Conservation (phyloP, 345 rosid genomes). For the Iberis pinnata region DNA sequence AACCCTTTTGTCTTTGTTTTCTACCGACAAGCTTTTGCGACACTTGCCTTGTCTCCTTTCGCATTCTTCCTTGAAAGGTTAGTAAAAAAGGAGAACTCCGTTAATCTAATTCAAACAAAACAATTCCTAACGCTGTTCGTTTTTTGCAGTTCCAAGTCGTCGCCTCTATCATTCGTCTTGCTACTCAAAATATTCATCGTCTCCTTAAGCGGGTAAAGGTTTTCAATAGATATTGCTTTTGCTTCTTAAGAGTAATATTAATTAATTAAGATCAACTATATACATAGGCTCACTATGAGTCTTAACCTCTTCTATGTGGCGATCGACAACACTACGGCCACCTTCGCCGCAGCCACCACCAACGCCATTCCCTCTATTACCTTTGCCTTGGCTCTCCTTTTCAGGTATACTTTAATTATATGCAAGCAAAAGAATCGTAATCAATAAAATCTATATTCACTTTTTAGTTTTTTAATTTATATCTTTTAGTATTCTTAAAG, state of each 20-base stretch:
- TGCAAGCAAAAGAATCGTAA: conserved; percentile 1
- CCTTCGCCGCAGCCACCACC: conserved; percentile 80
- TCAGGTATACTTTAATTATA: conserved; percentile 50
- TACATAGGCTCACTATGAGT: conserved; percentile 63
- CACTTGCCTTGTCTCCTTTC: conserved; percentile 26
- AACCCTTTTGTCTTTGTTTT: conserved; percentile 33
- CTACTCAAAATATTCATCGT: conserved; percentile 29
- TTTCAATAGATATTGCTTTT: no score
- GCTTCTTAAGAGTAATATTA: no score
- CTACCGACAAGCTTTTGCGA: conserved; percentile 31
- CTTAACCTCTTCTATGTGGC: conserved; percentile 63
- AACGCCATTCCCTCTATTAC: conserved; percentile 77
- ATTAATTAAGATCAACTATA: no score
- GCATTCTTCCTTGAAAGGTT: conserved; percentile 33
- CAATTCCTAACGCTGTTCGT: no score
- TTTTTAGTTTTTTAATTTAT: conserved; percentile 2
- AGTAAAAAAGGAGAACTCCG: no score
- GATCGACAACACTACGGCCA: conserved; percentile 64
- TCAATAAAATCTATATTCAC: not conserved
- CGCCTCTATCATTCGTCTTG: conserved; percentile 17
- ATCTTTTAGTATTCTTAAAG: conserved; percentile 17
- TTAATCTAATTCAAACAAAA: no score
- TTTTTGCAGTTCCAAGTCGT: conserved; percentile 18
- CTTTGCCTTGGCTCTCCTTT: conserved; percentile 48
- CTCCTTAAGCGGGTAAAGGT: conserved; percentile 30